Evolutionary conservation across 768 basidiomycete genomes (phyloP), one percentile per base, ranked within the genome.

Genomic region (Sarcodon sp.): DNA sequence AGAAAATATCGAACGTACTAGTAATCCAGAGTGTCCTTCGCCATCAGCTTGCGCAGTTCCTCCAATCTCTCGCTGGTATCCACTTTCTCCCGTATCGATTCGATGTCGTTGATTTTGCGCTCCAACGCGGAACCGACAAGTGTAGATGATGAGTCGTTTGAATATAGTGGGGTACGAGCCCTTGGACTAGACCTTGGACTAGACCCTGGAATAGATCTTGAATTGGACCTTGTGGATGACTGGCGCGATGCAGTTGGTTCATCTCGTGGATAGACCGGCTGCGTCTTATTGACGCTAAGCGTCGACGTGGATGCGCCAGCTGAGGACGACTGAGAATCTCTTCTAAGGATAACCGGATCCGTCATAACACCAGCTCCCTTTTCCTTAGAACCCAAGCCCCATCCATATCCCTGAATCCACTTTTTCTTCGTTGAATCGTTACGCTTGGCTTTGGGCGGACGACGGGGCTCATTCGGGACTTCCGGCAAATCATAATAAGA

Each of bases 111-210:
- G 41, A 83, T 65, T 64, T 87, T 87, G 55, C 83, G 75, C 49
- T 83, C 77, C 44, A 71, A 64, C 1, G 80, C 81, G 13, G 81
- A 83, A 3, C 84, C 84, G n/a, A 87, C 75, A 31, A 87, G 76
- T 1, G 84, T 87, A 53, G 74, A 76, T 1, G 76, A 68, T 2
- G 85, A 85, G 53, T 86, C 80, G 18, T 73, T 76, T n/a, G 76
- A 69, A 32, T 69, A 63, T 12, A 69, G 46, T 21, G 59, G 62
- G 27, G 73, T 69, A 4, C 73, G 69, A 5, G 43, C 52, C 51
- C 53, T 55, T 49, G 39, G 32, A 43, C 32, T 37, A 21, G 47
- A 35, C 11, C 9, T 43, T 13, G 15, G 43, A 52, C 47, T 13
- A 48, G 61, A 52, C 34, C 65, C 66, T 16, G 62, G 55, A 53